Base-by-base conservation (phyloP, 2,329 filamentous ascomycete species). In the Aspergillus neoniger region DNA sequence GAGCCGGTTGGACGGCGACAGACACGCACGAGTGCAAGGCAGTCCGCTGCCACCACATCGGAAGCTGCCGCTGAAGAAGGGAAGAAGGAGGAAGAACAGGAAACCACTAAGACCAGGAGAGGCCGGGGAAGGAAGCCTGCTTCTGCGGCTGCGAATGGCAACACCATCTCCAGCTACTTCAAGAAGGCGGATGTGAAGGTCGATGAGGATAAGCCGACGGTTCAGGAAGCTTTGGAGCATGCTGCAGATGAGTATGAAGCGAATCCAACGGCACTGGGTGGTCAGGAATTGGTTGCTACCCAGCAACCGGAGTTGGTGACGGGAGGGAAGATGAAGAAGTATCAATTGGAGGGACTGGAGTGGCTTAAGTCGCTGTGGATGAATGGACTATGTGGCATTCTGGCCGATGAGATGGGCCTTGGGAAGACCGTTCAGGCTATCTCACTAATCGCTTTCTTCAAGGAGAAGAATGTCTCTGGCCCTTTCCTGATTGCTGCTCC, bases 381-480 rank as follows among this genome's bases (percentile, higher is more conserved):
- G 81, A 95, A 96, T 70, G 93, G 93, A 10, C 85, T 97, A 75
- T 96, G 92, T 66, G 93, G 93, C 1, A 96, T 96, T 59, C 75
- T 97, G 32, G 93, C 93, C 0, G 93, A 97, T 69, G 93, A 97
- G 74, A 97, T 97, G 93, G 93, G 93, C 0, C 77, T 96, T 4
- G 91, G 92, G 4, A 97, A 97, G 80, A 97, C 93, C 0, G 86
- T 97, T 0, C 93, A 97, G 72, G 92, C 92, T 0, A 96, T 97
- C 41, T 88, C 92, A 0, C 84, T 96, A 63, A 88, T 96, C 41
- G 94, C 94, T 0, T 87, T 96, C 62, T 80, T 98, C 14, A 88
- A 94, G 66, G 93, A 98, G 69, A 89, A 94, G 66, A 91, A 94
- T 51, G 85, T 88, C 6, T 92, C 95, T 2, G 95, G 95, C 0